phyloP scores from a whole-genome alignment of 129 eudicot genomes.

The Artemisia annua region DNA sequence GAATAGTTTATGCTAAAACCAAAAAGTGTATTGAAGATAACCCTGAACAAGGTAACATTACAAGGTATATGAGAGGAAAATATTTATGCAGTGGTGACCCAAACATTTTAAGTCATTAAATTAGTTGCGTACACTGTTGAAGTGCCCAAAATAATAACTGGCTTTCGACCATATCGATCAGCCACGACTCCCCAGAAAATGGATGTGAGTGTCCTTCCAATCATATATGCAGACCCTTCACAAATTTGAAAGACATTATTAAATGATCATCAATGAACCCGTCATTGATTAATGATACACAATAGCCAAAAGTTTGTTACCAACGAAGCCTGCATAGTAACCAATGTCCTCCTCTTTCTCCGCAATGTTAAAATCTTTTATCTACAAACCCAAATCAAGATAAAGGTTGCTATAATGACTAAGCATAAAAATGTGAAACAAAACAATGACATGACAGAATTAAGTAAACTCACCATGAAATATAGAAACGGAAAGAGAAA shows the following conservation, averaged over 20 bases:
- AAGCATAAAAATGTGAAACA: neutral
- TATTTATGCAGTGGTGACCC: neutral
- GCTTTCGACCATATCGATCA: constrained; percentile 89
- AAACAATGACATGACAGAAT: neutral
- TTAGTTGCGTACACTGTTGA: constrained; percentile 46
- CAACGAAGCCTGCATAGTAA: constrained; percentile 90
- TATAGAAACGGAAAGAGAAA: constrained; percentile 87
- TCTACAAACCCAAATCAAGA: constrained; percentile 38
- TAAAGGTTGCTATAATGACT: neutral
- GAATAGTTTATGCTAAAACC: constrained; percentile 72
- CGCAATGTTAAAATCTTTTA: constrained; percentile 83
- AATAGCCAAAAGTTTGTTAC: constrained; percentile 31
- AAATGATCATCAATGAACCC: neutral
- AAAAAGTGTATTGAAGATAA: constrained; percentile 78
- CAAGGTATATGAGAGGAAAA: neutral
- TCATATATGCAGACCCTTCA: constrained; percentile 81
- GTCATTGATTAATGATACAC: too few relatives aligned
- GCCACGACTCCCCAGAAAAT: constrained; percentile 81
- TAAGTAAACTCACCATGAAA: constrained; percentile 67
- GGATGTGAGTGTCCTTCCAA: constrained; percentile 90
- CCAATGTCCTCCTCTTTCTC: constrained; percentile 77
- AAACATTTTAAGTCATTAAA: constrained; percentile 1
- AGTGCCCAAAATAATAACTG: constrained; percentile 73
- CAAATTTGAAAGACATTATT: neutral
- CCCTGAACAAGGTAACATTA: constrained; percentile 48